Evolutionary conservation across 148 eudicot species (phyloP), one percentile per base, ranked within the genome.

Genomic region (Spergularia marina): DNA sequence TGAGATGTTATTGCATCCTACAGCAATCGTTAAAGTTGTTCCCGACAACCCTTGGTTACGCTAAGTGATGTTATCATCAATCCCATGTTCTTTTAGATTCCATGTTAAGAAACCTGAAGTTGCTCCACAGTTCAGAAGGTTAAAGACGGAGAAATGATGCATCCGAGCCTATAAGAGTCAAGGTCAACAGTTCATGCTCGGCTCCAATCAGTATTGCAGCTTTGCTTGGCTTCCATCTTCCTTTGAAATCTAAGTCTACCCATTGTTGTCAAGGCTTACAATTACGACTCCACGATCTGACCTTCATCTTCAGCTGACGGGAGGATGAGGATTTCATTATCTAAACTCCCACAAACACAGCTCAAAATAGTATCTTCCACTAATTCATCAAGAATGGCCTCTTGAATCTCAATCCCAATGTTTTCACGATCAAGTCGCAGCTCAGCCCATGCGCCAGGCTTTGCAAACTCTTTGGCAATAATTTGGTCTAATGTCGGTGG

Each of bases 371-470:
- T 41, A 17, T 91, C 98, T 34, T 89, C 87, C 54, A 93, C 54
- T 79, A 96, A 60, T 36, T 85, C 94, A 53, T 88, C 84, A 12
- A 96, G 64, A 79, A 96, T 88, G 66, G 77, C 76, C 66, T 91
- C 89, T 57, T 82, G 97, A 71, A 96, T 61, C 51, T 79, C 88
- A 23, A 74, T 73, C 36, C 88, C 90, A 57, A 89, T 63, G 58
- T 73, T 69, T 76, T 88, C 85, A 36, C 79, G 64, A 67, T 88
- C 89, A 18, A 77, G 71, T 68, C 76, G 85, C 47, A 86, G 76
- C 64, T 89, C 85, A 89, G 84, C 84, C 99, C 98, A 91, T 7
- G 73, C 64, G 64, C 75, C 75, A 12, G 82, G 59, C 36, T 80
- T 85, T 36, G 74, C 76, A 76, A 87, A 74, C 70, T 91, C 97